Base-by-base conservation (phyloP, 257 asterid genomes). In the Paulownia fortunei region DNA sequence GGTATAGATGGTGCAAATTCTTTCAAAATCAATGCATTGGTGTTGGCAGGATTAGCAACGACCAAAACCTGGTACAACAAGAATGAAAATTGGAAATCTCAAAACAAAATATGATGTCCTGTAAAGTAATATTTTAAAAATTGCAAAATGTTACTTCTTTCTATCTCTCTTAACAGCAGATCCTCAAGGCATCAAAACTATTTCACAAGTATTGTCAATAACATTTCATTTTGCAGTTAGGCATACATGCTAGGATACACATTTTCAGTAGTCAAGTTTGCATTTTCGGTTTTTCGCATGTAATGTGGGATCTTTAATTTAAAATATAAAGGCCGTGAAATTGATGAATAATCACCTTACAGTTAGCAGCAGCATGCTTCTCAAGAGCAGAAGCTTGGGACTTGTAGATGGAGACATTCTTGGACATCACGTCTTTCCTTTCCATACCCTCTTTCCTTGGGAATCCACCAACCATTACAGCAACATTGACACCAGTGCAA, bases 381-480 rank as follows among this genome's bases (percentile, higher is more conserved):
- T 94, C 97, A 66, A 94, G 97, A 52, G 98, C 98, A 80, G 97
- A 89, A 30, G 97, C 97, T 80, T 94, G 98, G 61, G 98, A 84
- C 86, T 94, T 92, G 92, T 94, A 94, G 76, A 94, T 94, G 55
- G 97, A 90, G 62, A 94, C 98, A 54, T 94, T 94, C 92, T 94
- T 94, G 12, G 98, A 78, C 98, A 94, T 94, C 65, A 94, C 98
- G 79, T 94, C 98, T 82, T 94, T 92, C 86, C 98, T 88, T 55
- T 94, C 98, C 97, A 94, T 94, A 61, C 98, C 97, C 82, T 94
- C 98, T 83, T 94, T 94, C 88, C 98, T 90, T 0, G 98, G 98
- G 90, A 94, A 94, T 3, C 98, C 98, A 78, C 97, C 98, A 81
- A 94, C 98, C 98, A 94, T 92, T 19, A 94, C 90, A 49, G 97